Evolutionary conservation across 2,329 filamentous ascomycete genomes (phyloP).

Genomic region (Penicillium sumatraense): DNA sequence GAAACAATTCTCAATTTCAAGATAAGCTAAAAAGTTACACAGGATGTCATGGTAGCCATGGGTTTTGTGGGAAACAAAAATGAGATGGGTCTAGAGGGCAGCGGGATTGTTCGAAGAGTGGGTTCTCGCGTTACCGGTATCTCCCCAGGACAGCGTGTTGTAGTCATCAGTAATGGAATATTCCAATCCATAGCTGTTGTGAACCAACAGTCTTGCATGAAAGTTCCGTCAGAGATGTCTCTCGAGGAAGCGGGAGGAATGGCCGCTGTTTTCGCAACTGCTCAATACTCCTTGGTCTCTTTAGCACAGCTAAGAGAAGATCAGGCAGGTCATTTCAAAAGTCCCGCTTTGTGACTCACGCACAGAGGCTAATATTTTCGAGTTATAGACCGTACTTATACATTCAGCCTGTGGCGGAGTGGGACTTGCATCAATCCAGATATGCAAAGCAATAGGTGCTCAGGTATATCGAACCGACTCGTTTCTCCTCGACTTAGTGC

Average conservation of each 20-base stretch:
- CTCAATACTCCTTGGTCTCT: not conserved
- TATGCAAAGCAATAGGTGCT: constrained; percentile 12
- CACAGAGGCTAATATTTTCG: no score
- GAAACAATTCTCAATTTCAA: not conserved
- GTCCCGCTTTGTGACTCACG: no score
- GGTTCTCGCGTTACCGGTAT: constrained; percentile 32
- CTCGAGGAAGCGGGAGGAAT: not conserved
- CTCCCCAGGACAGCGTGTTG: constrained; percentile 35
- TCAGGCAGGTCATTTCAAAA: no score
- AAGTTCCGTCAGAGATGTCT: not conserved
- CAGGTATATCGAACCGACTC: not conserved
- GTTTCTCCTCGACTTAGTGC: not conserved
- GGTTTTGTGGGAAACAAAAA: constrained; percentile 32
- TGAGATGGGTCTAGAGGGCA: constrained; percentile 36
- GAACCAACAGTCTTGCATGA: not conserved
- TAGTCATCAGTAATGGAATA: no score
- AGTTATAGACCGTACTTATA: constrained; percentile 27
- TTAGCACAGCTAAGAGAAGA: no score
- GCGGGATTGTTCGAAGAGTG: constrained; percentile 34
- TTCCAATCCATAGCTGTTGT: not conserved
- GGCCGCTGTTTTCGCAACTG: not conserved
- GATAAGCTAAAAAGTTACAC: not conserved
- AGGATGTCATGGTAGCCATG: constrained; percentile 34
- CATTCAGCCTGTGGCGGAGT: constrained; percentile 29
- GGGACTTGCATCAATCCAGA: constrained; percentile 26